Evolutionary conservation across 192 early-diverging fungal genomes (phyloP), one percentile per base, ranked within the genome.

Genomic region (Backusella mclennaniae): DNA sequence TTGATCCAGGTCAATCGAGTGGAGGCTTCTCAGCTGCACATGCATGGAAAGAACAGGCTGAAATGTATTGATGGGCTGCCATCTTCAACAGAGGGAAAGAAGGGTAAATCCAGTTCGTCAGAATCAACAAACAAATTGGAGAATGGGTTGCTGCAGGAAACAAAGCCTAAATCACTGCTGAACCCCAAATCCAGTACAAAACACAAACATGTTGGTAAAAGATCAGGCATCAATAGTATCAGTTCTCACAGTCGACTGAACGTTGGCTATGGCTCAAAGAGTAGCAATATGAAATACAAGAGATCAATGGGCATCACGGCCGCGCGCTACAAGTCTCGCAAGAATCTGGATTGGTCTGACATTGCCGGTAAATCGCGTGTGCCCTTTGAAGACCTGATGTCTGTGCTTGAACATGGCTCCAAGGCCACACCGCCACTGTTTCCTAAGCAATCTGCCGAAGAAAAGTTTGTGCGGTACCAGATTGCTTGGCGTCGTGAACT

Each of bases 401-500:
- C 82, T 38, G 85, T 89, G 1, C 69, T 93, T 31, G 95, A 95
- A 74, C 84, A 84, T 33, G 88, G 84, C 7, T 88, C 88, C n/a
- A 85, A 85, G 15, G 86, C 84, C 6, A 69, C 79, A 12, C 89
- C 90, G 3, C 90, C 90, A 53, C 70, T 92, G 17, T 94, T 95
- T 71, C 86, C 92, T 11, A 94, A 92, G 63, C 73, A 84, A 33
- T 77, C 91, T 19, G 81, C 85, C 5, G 95, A 96, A 79, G 94
- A 93, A 39, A 80, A 87, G 36, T 95, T 88, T 77, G 94, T 96
- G 7, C 86, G 89, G 26, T 86, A 86, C n/a, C 85, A 87, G 41
- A 82, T 93, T 69, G 85, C 88, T 9, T 80, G 96, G 73, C 88
- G 89, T 29, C 84, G 91, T 19, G 94, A 95, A 75, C 86, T 98